Conservation (phyloP, 148 eudicot species). For the Fallopia convolvulus region DNA sequence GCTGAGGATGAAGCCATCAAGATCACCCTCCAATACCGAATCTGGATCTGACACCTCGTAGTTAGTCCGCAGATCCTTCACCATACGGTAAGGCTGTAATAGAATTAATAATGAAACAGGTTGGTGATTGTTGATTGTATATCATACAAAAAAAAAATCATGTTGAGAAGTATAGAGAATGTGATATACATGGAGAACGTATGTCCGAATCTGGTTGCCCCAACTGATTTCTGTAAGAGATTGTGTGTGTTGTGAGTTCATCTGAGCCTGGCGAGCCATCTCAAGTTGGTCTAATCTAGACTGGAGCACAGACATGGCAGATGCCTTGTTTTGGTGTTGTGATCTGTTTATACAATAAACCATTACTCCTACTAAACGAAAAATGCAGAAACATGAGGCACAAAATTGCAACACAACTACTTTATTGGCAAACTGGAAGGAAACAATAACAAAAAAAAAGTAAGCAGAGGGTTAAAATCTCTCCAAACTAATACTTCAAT, state of each 20-base stretch:
- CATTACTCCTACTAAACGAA: not conserved
- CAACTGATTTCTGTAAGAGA: slow-evolving; percentile 90
- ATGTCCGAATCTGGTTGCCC: slow-evolving; percentile 87
- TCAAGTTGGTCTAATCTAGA: slow-evolving; percentile 89
- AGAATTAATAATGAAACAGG: not conserved
- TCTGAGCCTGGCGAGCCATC: slow-evolving; percentile 91
- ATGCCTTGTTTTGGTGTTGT: slow-evolving; percentile 86
- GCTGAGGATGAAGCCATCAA: slow-evolving; percentile 81
- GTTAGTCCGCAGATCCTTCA: slow-evolving; percentile 88
- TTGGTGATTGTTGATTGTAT: not conserved
- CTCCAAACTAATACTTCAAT: too few relatives aligned
- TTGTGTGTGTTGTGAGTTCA: slow-evolving; percentile 80
- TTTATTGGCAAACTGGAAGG: not conserved
- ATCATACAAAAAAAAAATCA: not conserved
- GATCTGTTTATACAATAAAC: slow-evolving; percentile 36
- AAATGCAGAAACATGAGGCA: not conserved
- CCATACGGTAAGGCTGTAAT: slow-evolving; percentile 94
- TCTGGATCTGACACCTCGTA: slow-evolving; percentile 93
- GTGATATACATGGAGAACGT: slow-evolving; percentile 76
- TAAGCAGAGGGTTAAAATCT: too few relatives aligned
- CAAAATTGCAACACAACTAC: not conserved
- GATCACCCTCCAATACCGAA: slow-evolving; percentile 83
- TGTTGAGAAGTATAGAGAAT: not conserved
- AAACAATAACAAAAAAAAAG: not conserved
- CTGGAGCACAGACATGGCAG: slow-evolving; percentile 94